Evolutionary conservation across 148 eudicot species (phyloP).

Genomic region (Gaultheria prostrata): DNA sequence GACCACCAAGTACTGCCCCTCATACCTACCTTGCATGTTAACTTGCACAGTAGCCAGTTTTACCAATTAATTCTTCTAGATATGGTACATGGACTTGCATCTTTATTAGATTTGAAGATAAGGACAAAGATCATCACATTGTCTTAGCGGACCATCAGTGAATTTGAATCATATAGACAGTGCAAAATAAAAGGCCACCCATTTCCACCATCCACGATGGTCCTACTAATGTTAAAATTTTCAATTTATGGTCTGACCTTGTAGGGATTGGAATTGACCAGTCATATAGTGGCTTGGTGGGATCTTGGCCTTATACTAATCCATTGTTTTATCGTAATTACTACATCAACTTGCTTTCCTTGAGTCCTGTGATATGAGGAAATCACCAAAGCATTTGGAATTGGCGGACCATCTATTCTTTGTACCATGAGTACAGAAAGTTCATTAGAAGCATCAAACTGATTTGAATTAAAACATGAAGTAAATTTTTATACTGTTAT

Average conservation of each 20-base stretch:
- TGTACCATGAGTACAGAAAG: neutral
- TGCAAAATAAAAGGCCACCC: neutral
- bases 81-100: neutral
- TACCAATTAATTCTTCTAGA: neutral
- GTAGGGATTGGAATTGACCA: neutral
- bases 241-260: neutral
- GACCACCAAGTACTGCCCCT: slow-evolving; percentile 28
- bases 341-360: slow-evolving; percentile 8
- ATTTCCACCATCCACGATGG: slow-evolving; percentile 11
- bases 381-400: neutral
- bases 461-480: neutral
- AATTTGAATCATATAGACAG: neutral
- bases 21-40: slow-evolving; percentile 32
- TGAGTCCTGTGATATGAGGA: neutral
- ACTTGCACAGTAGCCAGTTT: slow-evolving; percentile 13
- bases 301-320: neutral
- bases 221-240: slow-evolving; percentile 9
- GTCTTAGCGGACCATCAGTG: slow-evolving; percentile 12
- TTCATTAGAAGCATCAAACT: neutral
- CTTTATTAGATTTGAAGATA: neutral
- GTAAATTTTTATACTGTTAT: neutral
- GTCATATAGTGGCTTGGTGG: slow-evolving; percentile 8
- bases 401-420: slow-evolving; percentile 5
- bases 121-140: slow-evolving; percentile 2
- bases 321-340: neutral